Conservation (phyloP, 2,329 filamentous ascomycete genomes). For the Fonsecaea multimorphosa region DNA sequence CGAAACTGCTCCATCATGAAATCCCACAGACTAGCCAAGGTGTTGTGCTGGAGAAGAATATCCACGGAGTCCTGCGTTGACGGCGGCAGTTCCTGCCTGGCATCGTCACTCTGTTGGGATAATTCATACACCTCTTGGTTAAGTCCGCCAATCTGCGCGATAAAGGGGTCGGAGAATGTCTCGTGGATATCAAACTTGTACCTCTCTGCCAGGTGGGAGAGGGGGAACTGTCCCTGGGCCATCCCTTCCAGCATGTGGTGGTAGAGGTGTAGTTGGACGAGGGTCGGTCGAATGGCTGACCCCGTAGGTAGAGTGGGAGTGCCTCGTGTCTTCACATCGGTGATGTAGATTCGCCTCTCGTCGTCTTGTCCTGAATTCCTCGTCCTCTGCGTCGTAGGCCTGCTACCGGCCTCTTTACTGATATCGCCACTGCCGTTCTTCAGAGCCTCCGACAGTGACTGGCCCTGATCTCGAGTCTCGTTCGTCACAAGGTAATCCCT, state of each 20-base stretch:
- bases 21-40: slow-evolving; percentile 64
- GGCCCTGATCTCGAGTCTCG: slow-evolving; percentile 27
- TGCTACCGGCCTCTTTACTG: slow-evolving; percentile 7
- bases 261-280: slow-evolving; percentile 89
- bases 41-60: slow-evolving; percentile 65
- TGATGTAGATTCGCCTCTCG: slow-evolving; percentile 68
- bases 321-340: slow-evolving; percentile 85
- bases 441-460: slow-evolving; percentile 44
- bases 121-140: slow-evolving; percentile 69
- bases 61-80: slow-evolving; percentile 52
- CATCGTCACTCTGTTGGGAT: slow-evolving; percentile 40
- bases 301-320: slow-evolving; percentile 68
- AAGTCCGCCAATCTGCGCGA: slow-evolving; percentile 73
- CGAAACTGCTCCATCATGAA: slow-evolving; percentile 68
- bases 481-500: slow-evolving; percentile 50
- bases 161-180: slow-evolving; percentile 78
- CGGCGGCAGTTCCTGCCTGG: slow-evolving; percentile 32
- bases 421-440: slow-evolving; percentile 27
- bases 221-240: slow-evolving; percentile 72
- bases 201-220: slow-evolving; percentile 70
- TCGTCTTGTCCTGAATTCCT: slow-evolving; percentile 36
- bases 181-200: slow-evolving; percentile 71
- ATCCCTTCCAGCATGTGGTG: slow-evolving; percentile 81
- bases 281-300: slow-evolving; percentile 72
- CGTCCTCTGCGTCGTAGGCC: slow-evolving; percentile 27